Evolutionary conservation across 2,329 filamentous ascomycete species (phyloP).

Genomic region (Cephalotrichum gorgonifer): DNA sequence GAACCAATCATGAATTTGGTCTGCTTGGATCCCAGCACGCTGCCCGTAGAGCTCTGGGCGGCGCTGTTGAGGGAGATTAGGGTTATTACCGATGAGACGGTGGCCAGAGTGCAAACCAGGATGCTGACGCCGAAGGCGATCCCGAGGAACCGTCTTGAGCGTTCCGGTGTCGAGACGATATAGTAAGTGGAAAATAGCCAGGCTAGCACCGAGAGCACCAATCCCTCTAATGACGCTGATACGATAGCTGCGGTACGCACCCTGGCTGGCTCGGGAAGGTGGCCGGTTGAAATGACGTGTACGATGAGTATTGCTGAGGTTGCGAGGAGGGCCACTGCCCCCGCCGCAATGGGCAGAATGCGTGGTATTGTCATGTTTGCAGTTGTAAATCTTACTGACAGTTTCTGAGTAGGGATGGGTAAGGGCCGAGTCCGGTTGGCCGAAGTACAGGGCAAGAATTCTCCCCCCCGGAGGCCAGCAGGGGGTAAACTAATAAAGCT

Average conservation of each 20-base stretch:
- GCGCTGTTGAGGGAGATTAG: conserved; percentile 29
- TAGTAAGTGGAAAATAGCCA: conserved; percentile 21
- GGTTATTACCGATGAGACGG: conserved; percentile 31
- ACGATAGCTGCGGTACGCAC: conserved; percentile 25
- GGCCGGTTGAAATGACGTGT: conserved; percentile 26
- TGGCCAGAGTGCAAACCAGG: conserved; percentile 30
- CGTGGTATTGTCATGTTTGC: conserved; percentile 4
- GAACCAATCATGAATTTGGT: conserved; percentile 30
- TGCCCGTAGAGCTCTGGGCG: conserved; percentile 15
- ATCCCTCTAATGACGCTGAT: conserved; percentile 24
- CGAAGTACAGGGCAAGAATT: too few relatives aligned
- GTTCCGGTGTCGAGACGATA: conserved; percentile 10
- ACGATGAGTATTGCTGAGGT: conserved; percentile 23
- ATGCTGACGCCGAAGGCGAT: conserved; percentile 27
- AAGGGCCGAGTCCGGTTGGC: not conserved
- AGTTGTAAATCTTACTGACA: not conserved
- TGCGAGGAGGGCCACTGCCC: conserved; percentile 15
- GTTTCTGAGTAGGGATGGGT: not conserved
- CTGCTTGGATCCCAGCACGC: conserved; percentile 20
- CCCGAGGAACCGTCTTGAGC: conserved; percentile 15
- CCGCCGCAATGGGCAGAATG: not conserved
- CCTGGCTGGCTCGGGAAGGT: conserved; percentile 17
- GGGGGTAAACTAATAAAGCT: too few relatives aligned
- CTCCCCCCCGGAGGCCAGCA: too few relatives aligned
- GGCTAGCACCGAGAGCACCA: conserved; percentile 23